phyloP scores from a whole-genome alignment of 31 red algal species.

The Asparagopsis taxiformis region DNA sequence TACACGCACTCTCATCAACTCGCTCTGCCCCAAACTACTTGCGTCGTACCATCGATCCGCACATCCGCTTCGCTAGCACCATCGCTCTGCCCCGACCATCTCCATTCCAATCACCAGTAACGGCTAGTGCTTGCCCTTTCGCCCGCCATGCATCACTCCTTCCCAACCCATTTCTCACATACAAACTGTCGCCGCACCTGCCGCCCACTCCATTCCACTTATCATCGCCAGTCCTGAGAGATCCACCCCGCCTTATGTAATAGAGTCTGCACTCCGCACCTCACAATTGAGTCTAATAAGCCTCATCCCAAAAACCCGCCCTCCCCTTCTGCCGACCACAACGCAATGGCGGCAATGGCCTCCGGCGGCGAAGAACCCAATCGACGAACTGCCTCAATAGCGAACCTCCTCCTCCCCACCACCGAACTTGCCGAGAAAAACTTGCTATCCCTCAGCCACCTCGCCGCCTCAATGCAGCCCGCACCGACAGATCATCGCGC shows the following conservation, averaged over 20 bases:
- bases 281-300: too few species aligned
- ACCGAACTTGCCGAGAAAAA: not conserved
- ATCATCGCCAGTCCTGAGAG: too few species aligned
- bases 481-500: not conserved
- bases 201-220: too few species aligned
- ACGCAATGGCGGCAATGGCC: conserved; percentile 6
- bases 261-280: too few species aligned
- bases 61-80: not conserved
- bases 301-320: too few species aligned
- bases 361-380: not conserved
- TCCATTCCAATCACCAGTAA: not conserved
- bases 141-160: not conserved
- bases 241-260: too few species aligned
- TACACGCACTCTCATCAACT: not conserved
- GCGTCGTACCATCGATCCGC: not conserved
- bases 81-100: not conserved
- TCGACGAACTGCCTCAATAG: conserved; percentile 15
- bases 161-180: not conserved
- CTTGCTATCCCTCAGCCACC: conserved; percentile 3
- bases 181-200: not conserved
- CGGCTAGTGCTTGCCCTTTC: not conserved
- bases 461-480: conserved; percentile 11
- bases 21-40: not conserved
- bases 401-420: conserved; percentile 22
- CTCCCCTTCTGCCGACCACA: too few species aligned